phyloP scores from a whole-genome alignment of 1,284 basidiomycete genomes.

The Ustilago trichophora region DNA sequence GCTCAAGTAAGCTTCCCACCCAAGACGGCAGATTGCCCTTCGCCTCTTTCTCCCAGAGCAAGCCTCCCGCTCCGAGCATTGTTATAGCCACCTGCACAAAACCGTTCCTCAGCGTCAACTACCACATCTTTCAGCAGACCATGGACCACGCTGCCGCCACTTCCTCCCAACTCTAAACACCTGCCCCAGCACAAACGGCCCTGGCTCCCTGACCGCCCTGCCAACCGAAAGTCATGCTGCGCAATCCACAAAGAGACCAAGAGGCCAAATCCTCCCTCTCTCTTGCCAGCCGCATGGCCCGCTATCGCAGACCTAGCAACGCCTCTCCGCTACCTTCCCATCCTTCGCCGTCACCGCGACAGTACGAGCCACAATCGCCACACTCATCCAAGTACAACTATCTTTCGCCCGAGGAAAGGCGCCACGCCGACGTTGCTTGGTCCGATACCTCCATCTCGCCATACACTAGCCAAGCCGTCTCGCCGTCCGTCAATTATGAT shows the following conservation, averaged over 20 bases:
- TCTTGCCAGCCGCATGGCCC: slow-evolving; percentile 11
- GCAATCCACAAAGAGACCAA: slow-evolving; percentile 6
- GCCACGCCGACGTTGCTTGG: slow-evolving; percentile 12
- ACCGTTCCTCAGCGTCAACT: no score
- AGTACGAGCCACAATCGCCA: slow-evolving; percentile 1
- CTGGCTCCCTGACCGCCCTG: no score
- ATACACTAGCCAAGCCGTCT: slow-evolving; percentile 12
- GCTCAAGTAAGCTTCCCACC: no score
- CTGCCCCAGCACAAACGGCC: no score
- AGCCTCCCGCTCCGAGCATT: no score
- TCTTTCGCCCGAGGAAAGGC: slow-evolving; percentile 30
- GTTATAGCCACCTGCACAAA: no score
- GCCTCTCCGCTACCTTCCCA: slow-evolving; percentile 1
- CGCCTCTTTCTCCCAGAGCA: no score
- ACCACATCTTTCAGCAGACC: no score
- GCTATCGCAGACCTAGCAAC: slow-evolving; percentile 28
- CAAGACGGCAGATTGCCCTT: no score
- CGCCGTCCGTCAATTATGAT: slow-evolving; percentile 35
- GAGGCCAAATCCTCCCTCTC: slow-evolving; percentile 12
- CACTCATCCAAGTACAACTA: slow-evolving; percentile 14
- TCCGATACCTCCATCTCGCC: slow-evolving; percentile 25
- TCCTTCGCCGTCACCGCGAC: slow-evolving; percentile 12
- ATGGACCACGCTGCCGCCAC: no score
- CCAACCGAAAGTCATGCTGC: no score
- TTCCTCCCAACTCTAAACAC: no score